phyloP scores from a whole-genome alignment of 257 asterid genomes.

The Nicotiana knightiana region DNA sequence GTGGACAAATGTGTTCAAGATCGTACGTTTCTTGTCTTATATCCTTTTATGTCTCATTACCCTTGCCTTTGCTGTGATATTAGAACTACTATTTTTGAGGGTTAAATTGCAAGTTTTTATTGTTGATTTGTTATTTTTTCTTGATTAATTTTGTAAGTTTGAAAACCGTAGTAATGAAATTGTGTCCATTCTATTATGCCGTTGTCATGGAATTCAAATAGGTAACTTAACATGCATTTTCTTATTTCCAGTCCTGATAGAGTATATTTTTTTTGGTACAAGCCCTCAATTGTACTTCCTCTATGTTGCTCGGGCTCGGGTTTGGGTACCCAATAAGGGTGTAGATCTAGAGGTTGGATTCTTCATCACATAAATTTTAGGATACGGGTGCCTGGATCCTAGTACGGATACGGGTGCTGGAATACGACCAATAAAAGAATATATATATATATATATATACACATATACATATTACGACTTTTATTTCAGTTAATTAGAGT shows the following conservation, averaged over 20 bases:
- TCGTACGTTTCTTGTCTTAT: conserved; percentile 47
- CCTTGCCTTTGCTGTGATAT: not conserved
- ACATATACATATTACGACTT: no score
- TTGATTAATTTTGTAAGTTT: not conserved
- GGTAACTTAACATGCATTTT: not conserved
- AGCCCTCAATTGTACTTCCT: not conserved
- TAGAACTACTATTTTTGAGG: not conserved
- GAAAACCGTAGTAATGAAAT: not conserved
- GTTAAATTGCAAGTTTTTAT: not conserved
- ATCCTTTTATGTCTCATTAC: not conserved
- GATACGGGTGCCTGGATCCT: no score
- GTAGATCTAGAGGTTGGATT: no score
- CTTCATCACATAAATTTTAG: no score
- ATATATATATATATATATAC: no score
- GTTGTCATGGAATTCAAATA: not conserved
- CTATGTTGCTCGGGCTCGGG: no score
- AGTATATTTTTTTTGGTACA: not conserved
- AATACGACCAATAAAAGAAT: no score
- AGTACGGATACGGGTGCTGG: no score
- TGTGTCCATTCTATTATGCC: not conserved
- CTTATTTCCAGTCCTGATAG: not conserved
- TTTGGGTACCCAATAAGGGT: no score
- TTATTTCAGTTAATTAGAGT: no score
- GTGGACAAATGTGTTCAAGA: conserved; percentile 98
- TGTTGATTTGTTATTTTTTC: not conserved